Conservation (phyloP, 2,329 filamentous ascomycete genomes). For the Rhinocladiella similis region DNA sequence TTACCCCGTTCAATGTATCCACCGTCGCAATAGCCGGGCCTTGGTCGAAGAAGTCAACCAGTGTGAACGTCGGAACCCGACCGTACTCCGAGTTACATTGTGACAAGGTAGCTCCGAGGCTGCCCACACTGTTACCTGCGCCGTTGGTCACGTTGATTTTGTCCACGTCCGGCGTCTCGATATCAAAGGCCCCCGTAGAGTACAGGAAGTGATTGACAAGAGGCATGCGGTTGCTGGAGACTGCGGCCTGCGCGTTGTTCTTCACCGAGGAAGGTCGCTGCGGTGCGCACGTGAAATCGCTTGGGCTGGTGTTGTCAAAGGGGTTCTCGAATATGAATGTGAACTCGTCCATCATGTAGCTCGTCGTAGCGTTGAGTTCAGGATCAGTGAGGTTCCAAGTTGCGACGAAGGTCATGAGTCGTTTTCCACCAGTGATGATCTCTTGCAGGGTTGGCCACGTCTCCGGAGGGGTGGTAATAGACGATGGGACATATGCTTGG, state of each 20-base stretch:
- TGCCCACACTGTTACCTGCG: constrained; percentile 55
- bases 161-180: constrained; percentile 62
- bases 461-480: constrained; percentile 41
- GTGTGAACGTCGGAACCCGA: constrained; percentile 66
- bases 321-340: constrained; percentile 67
- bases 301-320: constrained; percentile 62
- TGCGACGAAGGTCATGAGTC: constrained; percentile 70
- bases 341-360: constrained; percentile 47
- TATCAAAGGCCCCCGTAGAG: constrained; percentile 47
- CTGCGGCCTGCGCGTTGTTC: constrained; percentile 50
- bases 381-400: constrained; percentile 31
- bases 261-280: constrained; percentile 61
- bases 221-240: constrained; percentile 62
- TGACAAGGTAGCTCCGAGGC: constrained; percentile 49
- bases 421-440: constrained; percentile 65
- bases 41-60: constrained; percentile 79
- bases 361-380: constrained; percentile 35
- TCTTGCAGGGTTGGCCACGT: constrained; percentile 71
- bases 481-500: constrained; percentile 61
- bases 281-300: constrained; percentile 71
- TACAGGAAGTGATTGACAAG: constrained; percentile 78
- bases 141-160: constrained; percentile 67
- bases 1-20: constrained; percentile 66
- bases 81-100: constrained; percentile 58
- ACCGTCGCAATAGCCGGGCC: constrained; percentile 69